Evolutionary conservation across 768 basidiomycete species (phyloP).

Genomic region (Naganishia antarctica): DNA sequence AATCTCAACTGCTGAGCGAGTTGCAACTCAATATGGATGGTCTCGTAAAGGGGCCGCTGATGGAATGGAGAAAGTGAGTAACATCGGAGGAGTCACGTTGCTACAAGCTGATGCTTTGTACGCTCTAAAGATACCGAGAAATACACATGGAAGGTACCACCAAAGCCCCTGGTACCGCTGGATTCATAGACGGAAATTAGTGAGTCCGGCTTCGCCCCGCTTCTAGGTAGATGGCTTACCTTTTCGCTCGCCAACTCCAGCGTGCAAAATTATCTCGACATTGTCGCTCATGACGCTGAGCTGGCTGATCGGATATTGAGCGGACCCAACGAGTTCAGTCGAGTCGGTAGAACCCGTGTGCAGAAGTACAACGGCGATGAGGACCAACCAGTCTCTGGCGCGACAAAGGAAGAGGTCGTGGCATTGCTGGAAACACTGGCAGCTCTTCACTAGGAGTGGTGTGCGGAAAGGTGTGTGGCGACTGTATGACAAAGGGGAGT

Average conservation of each 20-base stretch:
- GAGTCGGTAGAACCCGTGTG: conserved; percentile 10
- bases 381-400: not conserved
- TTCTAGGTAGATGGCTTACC: not conserved
- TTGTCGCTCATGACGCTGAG: conserved; percentile 31
- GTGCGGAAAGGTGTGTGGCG: not conserved
- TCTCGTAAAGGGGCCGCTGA: conserved; percentile 34
- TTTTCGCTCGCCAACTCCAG: conserved; percentile 27
- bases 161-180: conserved; percentile 34
- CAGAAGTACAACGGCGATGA: conserved; percentile 8
- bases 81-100: too few species aligned
- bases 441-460: conserved; percentile 33
- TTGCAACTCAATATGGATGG: conserved; percentile 46
- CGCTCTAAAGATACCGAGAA: conserved; percentile 30
- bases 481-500: not conserved
- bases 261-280: conserved; percentile 42
- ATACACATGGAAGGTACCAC: conserved; percentile 28
- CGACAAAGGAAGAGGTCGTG: conserved; percentile 34
- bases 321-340: conserved; percentile 26
- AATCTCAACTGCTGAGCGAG: conserved; percentile 37
- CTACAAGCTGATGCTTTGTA: conserved; percentile 31
- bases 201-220: conserved; percentile 28
- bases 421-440: conserved; percentile 38
- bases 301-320: conserved; percentile 18
- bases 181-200: conserved; percentile 49
- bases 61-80: conserved; percentile 32